Evolutionary conservation across 2,329 filamentous ascomycete genomes (phyloP), one percentile per base, ranked within the genome.

Genomic region (Phialemoniopsis sp.): DNA sequence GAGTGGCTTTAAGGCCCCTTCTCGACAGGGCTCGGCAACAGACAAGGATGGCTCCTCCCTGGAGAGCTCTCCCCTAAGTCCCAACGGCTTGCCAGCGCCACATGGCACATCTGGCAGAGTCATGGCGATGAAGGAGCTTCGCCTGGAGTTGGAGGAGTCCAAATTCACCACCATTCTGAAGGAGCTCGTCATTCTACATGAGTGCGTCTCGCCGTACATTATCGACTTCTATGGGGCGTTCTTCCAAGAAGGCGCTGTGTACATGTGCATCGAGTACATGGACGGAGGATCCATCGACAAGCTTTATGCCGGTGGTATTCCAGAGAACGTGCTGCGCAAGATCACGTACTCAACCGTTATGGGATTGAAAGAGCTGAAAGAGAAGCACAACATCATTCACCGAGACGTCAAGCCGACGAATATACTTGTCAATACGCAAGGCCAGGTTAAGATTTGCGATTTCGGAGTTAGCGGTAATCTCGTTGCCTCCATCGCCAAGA

Each of bases 221-320:
- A 93, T 98, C 61, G 91, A 98, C 58, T 98, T 98, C 55, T 98
- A 97, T 60, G 93, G 93, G 1, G 93, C 93, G 5, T 98, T 98
- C 61, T 98, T 96, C 72, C 93, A 98, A 58, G 93, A 98, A 67
- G 91, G 93, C 19, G 93, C 93, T 1, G 93, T 98, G 2, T 98
- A 98, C 63, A 97, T 98, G 62, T 98, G 93, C 66, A 95, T 98
- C 61, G 93, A 98, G 65, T 95, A 89, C 64, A 98, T 98, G 93
- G 90, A 98, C 58, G 93, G 93, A 34, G 93, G 93, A 8, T 97
- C 90, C 29, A 90, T 97, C 56, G 93, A 98, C 71, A 96, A 96
- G 62, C 68, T 98, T 12, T 98, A 98, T 60, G 78, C 78, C 10
- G 88, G 90, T 43, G 93, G 93, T 33, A 84, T 98, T 9, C 89